Evolutionary conservation across 2,329 filamentous ascomycete genomes (phyloP).

Genomic region (Aspergillus oerlinghausenensis): DNA sequence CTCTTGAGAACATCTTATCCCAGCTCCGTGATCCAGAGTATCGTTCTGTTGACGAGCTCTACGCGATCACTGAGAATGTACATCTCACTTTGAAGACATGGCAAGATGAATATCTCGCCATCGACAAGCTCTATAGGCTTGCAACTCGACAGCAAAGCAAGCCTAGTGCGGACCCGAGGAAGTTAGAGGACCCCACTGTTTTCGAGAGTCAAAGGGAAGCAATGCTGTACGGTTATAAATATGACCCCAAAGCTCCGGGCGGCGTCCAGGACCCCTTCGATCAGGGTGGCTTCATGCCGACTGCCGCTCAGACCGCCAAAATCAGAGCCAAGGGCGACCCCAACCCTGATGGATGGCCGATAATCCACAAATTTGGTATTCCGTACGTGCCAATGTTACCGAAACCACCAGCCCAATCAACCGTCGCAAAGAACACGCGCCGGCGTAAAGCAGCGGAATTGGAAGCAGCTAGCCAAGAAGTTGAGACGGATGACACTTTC

Average conservation of each 20-base stretch:
- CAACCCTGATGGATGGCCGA: conserved; percentile 41
- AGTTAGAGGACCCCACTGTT: conserved; percentile 45
- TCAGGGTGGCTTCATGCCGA: conserved; percentile 47
- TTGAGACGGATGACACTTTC: conserved; percentile 25
- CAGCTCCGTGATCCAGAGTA: conserved; percentile 34
- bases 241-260: conserved; percentile 46
- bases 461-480: conserved; percentile 24
- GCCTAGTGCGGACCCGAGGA: conserved; percentile 47
- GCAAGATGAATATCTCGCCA: conserved; percentile 56
- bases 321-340: conserved; percentile 33
- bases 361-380: conserved; percentile 33
- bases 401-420: conserved; percentile 27
- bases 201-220: conserved; percentile 60
- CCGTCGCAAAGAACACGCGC: conserved; percentile 27
- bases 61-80: conserved; percentile 52
- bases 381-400: conserved; percentile 35
- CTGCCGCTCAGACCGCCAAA: conserved; percentile 38
- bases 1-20: conserved; percentile 32
- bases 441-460: conserved; percentile 36
- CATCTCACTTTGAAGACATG: conserved; percentile 49
- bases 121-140: conserved; percentile 47
- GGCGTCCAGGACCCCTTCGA: conserved; percentile 55
- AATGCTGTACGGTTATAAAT: conserved; percentile 56
- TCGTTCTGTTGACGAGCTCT: conserved; percentile 50
- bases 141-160: conserved; percentile 48